Percentiles rank a stretch among this genome's conserved stretches.
These are phyloP conservation scores for Phytopythium vexans DNA, from an alignment of 352 stramenopile genomes.

Conservation along the genomic window DNA sequence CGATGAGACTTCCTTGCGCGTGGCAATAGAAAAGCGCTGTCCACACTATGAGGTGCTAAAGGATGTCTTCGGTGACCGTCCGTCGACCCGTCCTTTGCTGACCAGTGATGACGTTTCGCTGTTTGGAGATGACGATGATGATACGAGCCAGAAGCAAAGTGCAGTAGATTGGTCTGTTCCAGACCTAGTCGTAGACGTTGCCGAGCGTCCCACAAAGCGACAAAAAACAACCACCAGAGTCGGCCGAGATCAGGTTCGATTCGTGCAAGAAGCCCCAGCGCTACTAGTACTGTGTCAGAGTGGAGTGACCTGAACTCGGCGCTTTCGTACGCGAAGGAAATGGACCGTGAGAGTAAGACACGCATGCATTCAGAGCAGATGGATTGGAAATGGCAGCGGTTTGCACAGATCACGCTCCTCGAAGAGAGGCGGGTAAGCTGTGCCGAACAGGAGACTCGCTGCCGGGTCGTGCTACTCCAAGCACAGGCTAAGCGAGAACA, in stretches of 20 bases:
- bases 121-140: background rate
- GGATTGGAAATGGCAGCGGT: slow-evolving; percentile 1
- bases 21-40: slow-evolving; percentile 9
- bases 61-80: slow-evolving; percentile 9
- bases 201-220: too few relatives aligned
- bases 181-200: too few relatives aligned
- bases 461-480: slow-evolving; percentile 3
- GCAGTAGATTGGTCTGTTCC: too few relatives aligned
- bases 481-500: slow-evolving; percentile 5
- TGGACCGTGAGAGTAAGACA: slow-evolving; percentile 1
- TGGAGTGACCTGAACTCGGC: slow-evolving; percentile 11
- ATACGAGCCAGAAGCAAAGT: too few relatives aligned
- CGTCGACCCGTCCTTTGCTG: slow-evolving; percentile 3
- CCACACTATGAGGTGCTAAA: slow-evolving; percentile 13
- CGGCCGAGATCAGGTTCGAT: too few relatives aligned
- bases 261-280: background rate
- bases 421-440: slow-evolving; percentile 7
- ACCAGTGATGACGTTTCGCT: slow-evolving; percentile 11
- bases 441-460: slow-evolving; percentile 6
- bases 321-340: background rate
- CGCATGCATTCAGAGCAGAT: slow-evolving; percentile 9
- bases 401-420: slow-evolving; percentile 1
- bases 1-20: slow-evolving; percentile 3
- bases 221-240: too few relatives aligned
- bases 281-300: background rate